phyloP scores from a whole-genome alignment of 768 basidiomycete genomes.

The Termitomyces sp. region DNA sequence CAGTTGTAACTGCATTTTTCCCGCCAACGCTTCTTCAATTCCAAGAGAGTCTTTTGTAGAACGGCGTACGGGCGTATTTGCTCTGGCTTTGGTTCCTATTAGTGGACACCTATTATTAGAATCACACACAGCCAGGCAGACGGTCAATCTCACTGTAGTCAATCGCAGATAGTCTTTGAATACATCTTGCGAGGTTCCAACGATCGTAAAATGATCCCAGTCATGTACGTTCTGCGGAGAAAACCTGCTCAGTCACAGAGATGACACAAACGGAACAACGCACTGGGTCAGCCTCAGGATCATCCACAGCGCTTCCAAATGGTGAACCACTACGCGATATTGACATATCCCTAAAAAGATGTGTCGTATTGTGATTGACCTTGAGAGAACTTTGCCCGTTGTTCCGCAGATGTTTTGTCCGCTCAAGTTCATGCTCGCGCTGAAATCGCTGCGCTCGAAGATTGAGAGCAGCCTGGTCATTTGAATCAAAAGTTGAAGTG shows the following conservation, averaged over 20 bases:
- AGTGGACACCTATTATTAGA: neutral
- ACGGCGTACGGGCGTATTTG: slow-evolving; percentile 87
- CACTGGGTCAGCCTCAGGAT: slow-evolving; percentile 71
- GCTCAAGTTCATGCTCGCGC: slow-evolving; percentile 83
- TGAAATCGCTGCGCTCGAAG: slow-evolving; percentile 86
- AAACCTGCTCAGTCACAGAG: neutral
- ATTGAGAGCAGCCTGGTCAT: slow-evolving; percentile 65
- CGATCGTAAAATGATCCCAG: slow-evolving; percentile 95
- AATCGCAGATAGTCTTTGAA: slow-evolving; percentile 96
- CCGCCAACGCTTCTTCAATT: slow-evolving; percentile 87
- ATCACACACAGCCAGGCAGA: neutral
- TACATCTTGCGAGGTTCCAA: slow-evolving; percentile 81
- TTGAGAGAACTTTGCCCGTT: slow-evolving; percentile 34
- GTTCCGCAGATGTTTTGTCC: slow-evolving; percentile 46
- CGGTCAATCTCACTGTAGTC: slow-evolving; percentile 60
- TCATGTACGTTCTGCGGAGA: slow-evolving; percentile 82
- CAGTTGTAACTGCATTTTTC: slow-evolving; percentile 73
- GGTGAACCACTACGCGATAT: slow-evolving; percentile 48
- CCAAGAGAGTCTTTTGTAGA: slow-evolving; percentile 76
- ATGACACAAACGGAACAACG: slow-evolving; percentile 21
- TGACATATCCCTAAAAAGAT: slow-evolving; percentile 44
- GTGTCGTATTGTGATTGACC: slow-evolving; percentile 44
- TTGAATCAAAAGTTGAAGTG: slow-evolving; percentile 40
- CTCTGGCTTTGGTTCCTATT: slow-evolving; percentile 89
- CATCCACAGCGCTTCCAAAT: slow-evolving; percentile 45